These are phyloP conservation scores for Albatrellus sp. DNA, from an alignment of 1,284 basidiomycete genomes.

Conservation along the genomic window DNA sequence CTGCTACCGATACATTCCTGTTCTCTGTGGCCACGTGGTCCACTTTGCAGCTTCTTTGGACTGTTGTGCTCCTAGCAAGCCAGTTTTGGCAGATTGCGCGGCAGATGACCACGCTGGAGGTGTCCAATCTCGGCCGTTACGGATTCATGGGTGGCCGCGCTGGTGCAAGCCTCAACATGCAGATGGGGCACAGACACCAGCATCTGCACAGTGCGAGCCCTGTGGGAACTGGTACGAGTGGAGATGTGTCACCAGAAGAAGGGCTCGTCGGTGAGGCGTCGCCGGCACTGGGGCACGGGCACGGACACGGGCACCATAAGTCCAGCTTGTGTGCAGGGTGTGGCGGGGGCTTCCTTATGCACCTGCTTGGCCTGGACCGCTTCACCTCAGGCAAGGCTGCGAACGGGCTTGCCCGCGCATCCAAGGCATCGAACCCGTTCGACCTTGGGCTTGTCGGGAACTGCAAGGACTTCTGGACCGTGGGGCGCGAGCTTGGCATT, in stretches of 20 bases:
- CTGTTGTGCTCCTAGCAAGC: slow-evolving; percentile 70
- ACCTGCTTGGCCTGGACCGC: slow-evolving; percentile 82
- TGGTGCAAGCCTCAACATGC: slow-evolving; percentile 49
- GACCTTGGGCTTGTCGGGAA: slow-evolving; percentile 78
- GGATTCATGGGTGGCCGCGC: slow-evolving; percentile 96
- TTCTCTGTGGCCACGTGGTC: slow-evolving; percentile 76
- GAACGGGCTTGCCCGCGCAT: slow-evolving; percentile 61
- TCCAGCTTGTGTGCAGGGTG: slow-evolving; percentile 24
- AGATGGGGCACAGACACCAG: slow-evolving; percentile 52
- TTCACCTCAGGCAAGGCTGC: slow-evolving; percentile 87
- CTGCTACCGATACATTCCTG: slow-evolving; percentile 73
- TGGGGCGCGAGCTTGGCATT: slow-evolving; percentile 73
- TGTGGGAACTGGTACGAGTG: slow-evolving; percentile 14
- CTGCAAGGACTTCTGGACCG: slow-evolving; percentile 93
- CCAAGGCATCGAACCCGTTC: slow-evolving; percentile 82
- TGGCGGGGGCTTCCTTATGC: slow-evolving; percentile 65
- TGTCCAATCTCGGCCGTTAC: slow-evolving; percentile 88
- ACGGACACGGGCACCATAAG: slow-evolving; percentile 17
- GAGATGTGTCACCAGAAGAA: slow-evolving; percentile 5
- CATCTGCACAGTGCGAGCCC: slow-evolving; percentile 18
- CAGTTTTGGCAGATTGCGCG: slow-evolving; percentile 88
- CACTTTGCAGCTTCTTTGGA: slow-evolving; percentile 89
- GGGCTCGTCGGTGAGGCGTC: slow-evolving; percentile 4
- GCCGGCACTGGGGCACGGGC: slow-evolving; percentile 2
- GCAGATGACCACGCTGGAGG: slow-evolving; percentile 95